Conservation (phyloP, 2,329 filamentous ascomycete genomes). For the Torrubiellomyces zombiae region DNA sequence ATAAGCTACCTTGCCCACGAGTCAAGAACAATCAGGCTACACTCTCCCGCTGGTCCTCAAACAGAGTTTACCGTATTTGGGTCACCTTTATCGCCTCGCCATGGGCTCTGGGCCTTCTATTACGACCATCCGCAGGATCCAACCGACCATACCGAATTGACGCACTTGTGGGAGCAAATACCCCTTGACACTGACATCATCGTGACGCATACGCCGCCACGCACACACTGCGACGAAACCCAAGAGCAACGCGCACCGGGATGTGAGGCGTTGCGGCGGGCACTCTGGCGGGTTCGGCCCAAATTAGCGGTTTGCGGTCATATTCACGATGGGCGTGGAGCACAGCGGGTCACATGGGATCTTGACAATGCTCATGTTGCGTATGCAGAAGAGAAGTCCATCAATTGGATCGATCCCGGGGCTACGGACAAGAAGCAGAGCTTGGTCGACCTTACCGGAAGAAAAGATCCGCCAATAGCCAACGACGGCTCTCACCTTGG, state of each 20-base stretch:
- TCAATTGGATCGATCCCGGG: constrained; percentile 43
- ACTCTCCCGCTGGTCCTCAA: constrained; percentile 32
- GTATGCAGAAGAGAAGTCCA: constrained; percentile 26
- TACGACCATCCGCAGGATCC: constrained; percentile 25
- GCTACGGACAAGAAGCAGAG: constrained; percentile 39
- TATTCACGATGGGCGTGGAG: constrained; percentile 51
- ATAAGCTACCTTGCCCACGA: constrained; percentile 51
- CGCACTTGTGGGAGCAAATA: constrained; percentile 42
- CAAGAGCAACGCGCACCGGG: constrained; percentile 27
- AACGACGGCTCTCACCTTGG: constrained; percentile 26
- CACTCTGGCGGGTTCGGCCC: constrained; percentile 45
- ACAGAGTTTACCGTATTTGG: constrained; percentile 53
- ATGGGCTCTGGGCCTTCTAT: constrained; percentile 49
- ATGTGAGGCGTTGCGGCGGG: constrained; percentile 40
- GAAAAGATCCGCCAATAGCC: constrained; percentile 21
- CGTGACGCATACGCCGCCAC: constrained; percentile 54
- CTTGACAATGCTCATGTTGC: constrained; percentile 19
- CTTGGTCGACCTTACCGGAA: constrained; percentile 41
- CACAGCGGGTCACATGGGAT: constrained; percentile 45
- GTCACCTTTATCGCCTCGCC: constrained; percentile 46
- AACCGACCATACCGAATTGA: constrained; percentile 8
- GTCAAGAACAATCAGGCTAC: constrained; percentile 35
- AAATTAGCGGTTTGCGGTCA: constrained; percentile 54
- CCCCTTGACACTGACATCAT: constrained; percentile 47
- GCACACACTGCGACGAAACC: constrained; percentile 38